Evolutionary conservation across 768 basidiomycete species (phyloP), one percentile per base, ranked within the genome.

Genomic region (Strobilomyces confusus): DNA sequence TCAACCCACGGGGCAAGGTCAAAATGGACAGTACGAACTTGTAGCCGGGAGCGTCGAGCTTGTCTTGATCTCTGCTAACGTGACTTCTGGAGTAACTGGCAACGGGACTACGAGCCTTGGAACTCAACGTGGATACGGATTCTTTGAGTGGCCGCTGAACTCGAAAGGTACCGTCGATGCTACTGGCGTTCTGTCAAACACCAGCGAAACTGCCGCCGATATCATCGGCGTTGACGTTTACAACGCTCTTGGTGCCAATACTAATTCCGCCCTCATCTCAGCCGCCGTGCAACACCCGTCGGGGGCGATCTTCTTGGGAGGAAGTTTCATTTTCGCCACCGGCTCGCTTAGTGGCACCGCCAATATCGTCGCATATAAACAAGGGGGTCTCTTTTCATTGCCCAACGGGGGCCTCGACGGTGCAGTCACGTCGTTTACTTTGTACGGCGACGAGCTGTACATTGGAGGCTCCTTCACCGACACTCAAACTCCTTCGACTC

Each of bases 401-500:
- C 64, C 85, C 0, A 73, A 78, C 13, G 78, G 79, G 25, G 97
- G 97, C 11, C 76, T 98, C 49, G 84, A 95, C 64, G 95, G 90
- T 4, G 69, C 78, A 9, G 91, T 98, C 9, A 75, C 79, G 9
- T 79, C 90, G 0, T 66, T 95, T 37, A 73, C 79, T n/a, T 62
- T 87, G 30, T 72, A 77, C 49, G 83, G 80, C 12, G 77, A 88
- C 60, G 74, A 74, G 19, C 69, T 98, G 12, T 97, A 80, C 66
- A 83, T 95, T 37, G 95, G 92, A n/a, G 97, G 97, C 1, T 75
- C 83, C 0, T 99, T 99, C 74, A 78, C 76, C 1, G 85, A 89
- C 56, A 89, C 92, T 0, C 67, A 69, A 2, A 72, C 77, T 6
- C 72, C 76, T 15, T 81, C 84, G 0, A 78, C 75, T 2, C 72